phyloP scores from a whole-genome alignment of 331 rosid genomes.

The Quercus tomentella region DNA sequence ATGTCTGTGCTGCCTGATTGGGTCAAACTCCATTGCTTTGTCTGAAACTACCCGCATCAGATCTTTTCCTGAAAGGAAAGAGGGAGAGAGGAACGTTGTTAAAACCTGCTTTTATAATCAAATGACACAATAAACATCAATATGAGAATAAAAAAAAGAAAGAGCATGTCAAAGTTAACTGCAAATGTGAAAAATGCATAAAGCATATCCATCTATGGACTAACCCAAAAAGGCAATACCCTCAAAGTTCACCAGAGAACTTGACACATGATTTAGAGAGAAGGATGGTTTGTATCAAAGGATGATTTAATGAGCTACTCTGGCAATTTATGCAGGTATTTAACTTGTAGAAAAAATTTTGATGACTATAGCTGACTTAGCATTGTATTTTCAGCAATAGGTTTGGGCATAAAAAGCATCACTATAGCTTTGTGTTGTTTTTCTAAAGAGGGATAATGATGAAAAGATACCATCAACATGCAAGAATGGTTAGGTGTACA shows the following conservation, averaged over 20 bases:
- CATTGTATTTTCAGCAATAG: not conserved
- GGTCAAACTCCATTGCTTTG: constrained; percentile 66
- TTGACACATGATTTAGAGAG: not conserved
- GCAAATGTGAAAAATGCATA: not conserved
- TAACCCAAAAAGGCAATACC: not conserved
- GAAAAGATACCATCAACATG: not conserved
- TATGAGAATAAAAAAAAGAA: not conserved
- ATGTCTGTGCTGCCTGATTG: constrained; percentile 89
- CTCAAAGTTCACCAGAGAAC: not conserved
- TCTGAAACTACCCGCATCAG: constrained; percentile 25
- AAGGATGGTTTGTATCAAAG: not conserved
- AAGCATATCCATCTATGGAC: not conserved
- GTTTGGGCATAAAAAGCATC: not conserved
- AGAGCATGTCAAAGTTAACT: not conserved
- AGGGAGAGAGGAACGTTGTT: constrained; percentile 7
- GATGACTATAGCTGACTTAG: not conserved
- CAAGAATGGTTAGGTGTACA: not conserved
- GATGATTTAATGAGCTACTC: not conserved
- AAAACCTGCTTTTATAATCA: constrained; percentile 1
- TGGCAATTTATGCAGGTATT: not conserved
- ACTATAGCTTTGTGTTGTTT: not conserved
- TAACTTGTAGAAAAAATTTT: not conserved
- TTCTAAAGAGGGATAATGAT: not conserved
- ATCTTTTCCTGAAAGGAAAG: constrained; percentile 46
- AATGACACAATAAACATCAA: not conserved